Evolutionary conservation across 257 asterid species (phyloP).

Genomic region (Osmanthus fragrans): DNA sequence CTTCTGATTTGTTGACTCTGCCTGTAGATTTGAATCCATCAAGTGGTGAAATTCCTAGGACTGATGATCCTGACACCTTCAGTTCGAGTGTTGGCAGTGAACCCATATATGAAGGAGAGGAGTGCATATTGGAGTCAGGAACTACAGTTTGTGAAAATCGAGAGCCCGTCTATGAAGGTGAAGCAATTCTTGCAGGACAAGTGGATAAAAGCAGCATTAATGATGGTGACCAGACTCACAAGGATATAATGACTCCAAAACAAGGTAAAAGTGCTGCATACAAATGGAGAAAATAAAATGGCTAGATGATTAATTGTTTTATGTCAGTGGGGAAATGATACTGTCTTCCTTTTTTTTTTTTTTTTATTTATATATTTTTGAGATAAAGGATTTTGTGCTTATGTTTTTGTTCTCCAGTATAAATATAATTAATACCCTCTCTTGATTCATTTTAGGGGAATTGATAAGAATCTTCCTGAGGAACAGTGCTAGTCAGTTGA

Average conservation of each 20-base stretch:
- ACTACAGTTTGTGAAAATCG: conserved; percentile 43
- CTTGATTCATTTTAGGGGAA: conserved; percentile 63
- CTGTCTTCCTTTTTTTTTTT: conserved; percentile 5
- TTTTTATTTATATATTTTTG: conserved; percentile 1
- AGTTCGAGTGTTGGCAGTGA: conserved; percentile 50
- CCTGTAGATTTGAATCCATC: conserved; percentile 45
- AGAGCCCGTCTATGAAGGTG: conserved; percentile 97
- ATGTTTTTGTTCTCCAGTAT: not conserved
- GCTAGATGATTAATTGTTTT: conserved; percentile 8
- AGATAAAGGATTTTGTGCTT: conserved; percentile 17
- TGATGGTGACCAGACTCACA: conserved; percentile 33
- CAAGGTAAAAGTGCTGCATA: conserved; percentile 58
- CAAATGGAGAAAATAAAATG: conserved; percentile 15
- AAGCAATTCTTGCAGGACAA: conserved; percentile 83
- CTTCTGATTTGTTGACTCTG: conserved; percentile 32
- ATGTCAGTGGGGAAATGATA: conserved; percentile 14
- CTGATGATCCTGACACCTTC: conserved; percentile 42
- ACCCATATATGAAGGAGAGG: conserved; percentile 95
- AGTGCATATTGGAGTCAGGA: conserved; percentile 68
- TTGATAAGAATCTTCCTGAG: conserved; percentile 63
- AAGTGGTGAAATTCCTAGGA: conserved; percentile 32
- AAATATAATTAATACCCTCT: conserved; percentile 16
- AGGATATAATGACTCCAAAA: conserved; percentile 47
- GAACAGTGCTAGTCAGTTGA: conserved; percentile 93
- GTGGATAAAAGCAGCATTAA: conserved; percentile 42